phyloP scores from a whole-genome alignment of 805 yeast species.

The Zygosaccharomyces bisporus region DNA sequence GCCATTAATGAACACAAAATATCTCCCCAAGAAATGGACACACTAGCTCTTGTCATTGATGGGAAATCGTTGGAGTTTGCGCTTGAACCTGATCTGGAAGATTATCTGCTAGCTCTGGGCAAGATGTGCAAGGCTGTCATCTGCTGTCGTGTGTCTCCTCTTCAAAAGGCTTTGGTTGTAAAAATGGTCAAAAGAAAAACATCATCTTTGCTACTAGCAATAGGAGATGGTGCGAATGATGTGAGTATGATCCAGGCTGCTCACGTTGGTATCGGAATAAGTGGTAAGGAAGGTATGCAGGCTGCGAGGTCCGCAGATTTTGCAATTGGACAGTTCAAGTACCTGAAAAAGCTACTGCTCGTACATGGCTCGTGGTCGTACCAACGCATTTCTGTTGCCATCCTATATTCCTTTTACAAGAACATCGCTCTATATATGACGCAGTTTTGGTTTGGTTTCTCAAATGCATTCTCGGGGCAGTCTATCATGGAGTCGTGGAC shows the following conservation, averaged over 20 bases:
- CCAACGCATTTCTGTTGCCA: slow-evolving; percentile 89
- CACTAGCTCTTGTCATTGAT: slow-evolving; percentile 88
- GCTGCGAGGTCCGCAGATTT: slow-evolving; percentile 98
- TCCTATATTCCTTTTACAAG: slow-evolving; percentile 91
- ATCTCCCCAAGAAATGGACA: slow-evolving; percentile 64
- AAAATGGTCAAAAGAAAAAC: slow-evolving; percentile 86
- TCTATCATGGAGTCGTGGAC: slow-evolving; percentile 98
- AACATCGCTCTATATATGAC: slow-evolving; percentile 95
- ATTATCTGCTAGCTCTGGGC: slow-evolving; percentile 72
- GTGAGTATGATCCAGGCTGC: slow-evolving; percentile 99
- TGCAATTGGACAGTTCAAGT: slow-evolving; percentile 93
- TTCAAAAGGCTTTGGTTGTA: slow-evolving; percentile 94
- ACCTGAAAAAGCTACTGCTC: slow-evolving; percentile 70
- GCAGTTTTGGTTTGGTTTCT: slow-evolving; percentile 95
- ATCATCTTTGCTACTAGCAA: slow-evolving; percentile 70
- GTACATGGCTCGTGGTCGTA: slow-evolving; percentile 99
- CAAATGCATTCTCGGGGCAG: slow-evolving; percentile 91
- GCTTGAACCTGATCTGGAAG: slow-evolving; percentile 74
- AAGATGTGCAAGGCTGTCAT: slow-evolving; percentile 90
- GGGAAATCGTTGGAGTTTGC: slow-evolving; percentile 90
- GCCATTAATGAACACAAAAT: slow-evolving; percentile 67
- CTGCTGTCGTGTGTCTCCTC: slow-evolving; percentile 96
- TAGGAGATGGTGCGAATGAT: slow-evolving; percentile 99
- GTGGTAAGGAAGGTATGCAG: slow-evolving; percentile 99
- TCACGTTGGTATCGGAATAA: slow-evolving; percentile 97